phyloP scores from a whole-genome alignment of 768 basidiomycete species.

The Suillus decipiens region DNA sequence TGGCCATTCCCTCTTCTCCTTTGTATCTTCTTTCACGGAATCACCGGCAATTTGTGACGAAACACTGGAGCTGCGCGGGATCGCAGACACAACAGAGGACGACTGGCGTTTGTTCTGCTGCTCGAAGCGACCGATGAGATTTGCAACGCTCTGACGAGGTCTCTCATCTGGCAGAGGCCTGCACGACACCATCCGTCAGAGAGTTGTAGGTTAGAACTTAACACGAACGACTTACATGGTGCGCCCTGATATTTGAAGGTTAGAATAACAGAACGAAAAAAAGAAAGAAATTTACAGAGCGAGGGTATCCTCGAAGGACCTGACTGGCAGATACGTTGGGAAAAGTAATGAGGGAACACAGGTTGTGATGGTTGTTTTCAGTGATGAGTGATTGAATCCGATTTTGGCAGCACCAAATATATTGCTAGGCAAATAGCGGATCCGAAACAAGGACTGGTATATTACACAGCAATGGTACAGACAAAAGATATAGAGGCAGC shows the following conservation, averaged over 20 bases:
- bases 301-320: constrained; percentile 15
- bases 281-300: constrained; percentile 17
- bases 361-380: constrained; percentile 27
- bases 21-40: constrained; percentile 63
- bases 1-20: constrained; percentile 80
- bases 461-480: not conserved
- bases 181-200: constrained; percentile 20
- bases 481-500: not conserved
- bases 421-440: not conserved
- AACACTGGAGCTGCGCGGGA: constrained; percentile 65
- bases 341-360: constrained; percentile 18
- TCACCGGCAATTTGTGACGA: constrained; percentile 65
- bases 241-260: constrained; percentile 20
- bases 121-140: constrained; percentile 89
- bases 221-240: constrained; percentile 28
- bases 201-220: constrained; percentile 9
- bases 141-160: constrained; percentile 84
- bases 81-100: constrained; percentile 36
- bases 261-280: constrained; percentile 14
- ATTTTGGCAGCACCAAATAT: constrained; percentile 20
- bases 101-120: constrained; percentile 72
- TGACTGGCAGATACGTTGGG: constrained; percentile 12
- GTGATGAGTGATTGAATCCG: constrained; percentile 8
- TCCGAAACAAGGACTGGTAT: constrained; percentile 1
- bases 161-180: constrained; percentile 90